A percentile compares a stretch with the other conserved stretches of the same genome.
phyloP scores from a whole-genome alignment of 805 yeast species.

The Hanseniaspora taiwanica region DNA sequence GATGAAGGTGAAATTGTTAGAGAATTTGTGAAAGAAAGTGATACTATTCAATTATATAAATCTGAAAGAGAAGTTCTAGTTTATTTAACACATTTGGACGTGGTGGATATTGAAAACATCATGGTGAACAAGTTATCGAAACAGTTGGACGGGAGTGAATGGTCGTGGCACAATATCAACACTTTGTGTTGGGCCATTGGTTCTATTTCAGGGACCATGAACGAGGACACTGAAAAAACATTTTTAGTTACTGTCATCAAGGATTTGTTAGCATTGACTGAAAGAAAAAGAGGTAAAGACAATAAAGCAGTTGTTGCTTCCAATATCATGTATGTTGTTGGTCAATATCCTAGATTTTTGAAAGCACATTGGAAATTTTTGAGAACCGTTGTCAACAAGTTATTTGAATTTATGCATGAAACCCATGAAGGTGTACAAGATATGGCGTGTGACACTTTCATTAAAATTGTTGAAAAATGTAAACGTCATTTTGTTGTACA shows the following conservation, averaged over 20 bases:
- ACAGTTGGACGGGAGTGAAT: slow-evolving; percentile 91
- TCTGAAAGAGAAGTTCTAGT: slow-evolving; percentile 93
- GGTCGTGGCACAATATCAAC: slow-evolving; percentile 98
- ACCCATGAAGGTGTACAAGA: slow-evolving; percentile 99
- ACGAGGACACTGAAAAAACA: slow-evolving; percentile 91
- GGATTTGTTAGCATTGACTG: slow-evolving; percentile 82
- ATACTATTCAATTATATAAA: slow-evolving; percentile 89
- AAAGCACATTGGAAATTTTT: slow-evolving; percentile 97
- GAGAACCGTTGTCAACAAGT: slow-evolving; percentile 87
- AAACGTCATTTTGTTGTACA: slow-evolving; percentile 85
- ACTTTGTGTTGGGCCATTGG: slow-evolving; percentile 99
- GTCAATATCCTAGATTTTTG: slow-evolving; percentile 94
- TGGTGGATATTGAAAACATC: slow-evolving; percentile 82
- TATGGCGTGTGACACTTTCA: slow-evolving; percentile 99
- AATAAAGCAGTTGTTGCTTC: slow-evolving; percentile 99
- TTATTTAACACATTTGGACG: slow-evolving; percentile 89
- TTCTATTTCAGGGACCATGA: slow-evolving; percentile 97
- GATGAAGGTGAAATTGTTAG: slow-evolving; percentile 99
- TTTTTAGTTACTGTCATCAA: slow-evolving; percentile 88
- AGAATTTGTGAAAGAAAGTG: slow-evolving; percentile 92
- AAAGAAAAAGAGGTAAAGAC: slow-evolving; percentile 92
- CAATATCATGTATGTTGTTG: slow-evolving; percentile 98
- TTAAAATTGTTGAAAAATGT: slow-evolving; percentile 89
- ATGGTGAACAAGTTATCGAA: slow-evolving; percentile 85
- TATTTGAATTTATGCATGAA: slow-evolving; percentile 98